Evolutionary conservation across 306 rosid species (phyloP).

Genomic region (Rubus idaeus): DNA sequence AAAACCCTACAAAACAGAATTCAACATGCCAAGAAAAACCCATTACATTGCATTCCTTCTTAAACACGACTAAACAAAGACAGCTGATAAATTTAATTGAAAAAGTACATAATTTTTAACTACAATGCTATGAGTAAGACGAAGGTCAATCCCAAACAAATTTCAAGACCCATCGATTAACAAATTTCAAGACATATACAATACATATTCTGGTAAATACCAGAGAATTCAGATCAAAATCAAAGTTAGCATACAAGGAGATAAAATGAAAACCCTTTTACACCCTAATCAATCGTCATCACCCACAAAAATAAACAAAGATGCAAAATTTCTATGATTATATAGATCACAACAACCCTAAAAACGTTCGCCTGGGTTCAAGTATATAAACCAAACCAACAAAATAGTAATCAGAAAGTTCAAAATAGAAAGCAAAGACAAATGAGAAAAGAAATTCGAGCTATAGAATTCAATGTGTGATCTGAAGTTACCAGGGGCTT

Average conservation of each 20-base stretch:
- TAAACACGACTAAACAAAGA: background rate
- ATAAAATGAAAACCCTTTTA: background rate
- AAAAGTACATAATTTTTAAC: no score
- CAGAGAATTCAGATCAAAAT: background rate
- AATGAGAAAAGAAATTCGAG: background rate
- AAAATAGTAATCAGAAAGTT: background rate
- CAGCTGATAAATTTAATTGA: no score
- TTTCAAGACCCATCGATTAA: background rate
- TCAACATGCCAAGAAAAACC: conserved; percentile 5
- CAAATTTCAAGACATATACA: background rate
- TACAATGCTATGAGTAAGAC: no score
- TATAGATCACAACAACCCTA: background rate
- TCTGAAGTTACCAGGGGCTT: background rate
- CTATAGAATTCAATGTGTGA: background rate
- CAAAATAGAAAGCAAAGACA: background rate
- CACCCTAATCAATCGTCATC: no score
- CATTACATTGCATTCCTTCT: conserved; percentile 10
- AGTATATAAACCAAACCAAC: background rate
- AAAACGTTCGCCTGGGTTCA: background rate
- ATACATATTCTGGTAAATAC: background rate
- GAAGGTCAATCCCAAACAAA: background rate
- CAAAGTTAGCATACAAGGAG: background rate
- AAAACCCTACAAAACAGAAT: conserved; percentile 17
- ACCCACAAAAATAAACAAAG: no score
- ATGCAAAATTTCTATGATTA: background rate